These are phyloP conservation scores for Haplosporangium sp. DNA, from an alignment of 371 early-diverging fungal species.

Conservation along the genomic window DNA sequence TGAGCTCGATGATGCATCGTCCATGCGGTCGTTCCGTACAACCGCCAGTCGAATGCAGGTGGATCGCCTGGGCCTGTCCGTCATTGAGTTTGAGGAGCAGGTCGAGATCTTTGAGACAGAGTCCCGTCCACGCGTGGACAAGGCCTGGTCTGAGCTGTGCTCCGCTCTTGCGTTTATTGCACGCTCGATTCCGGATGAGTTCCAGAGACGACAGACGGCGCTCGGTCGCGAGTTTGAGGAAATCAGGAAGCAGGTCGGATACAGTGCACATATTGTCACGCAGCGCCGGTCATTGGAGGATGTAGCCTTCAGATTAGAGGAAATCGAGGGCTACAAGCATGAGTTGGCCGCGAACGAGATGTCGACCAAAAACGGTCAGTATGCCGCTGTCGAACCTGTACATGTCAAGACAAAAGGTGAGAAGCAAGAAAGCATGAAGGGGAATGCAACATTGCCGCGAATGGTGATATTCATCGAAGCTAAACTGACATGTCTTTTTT, in stretches of 20 bases:
- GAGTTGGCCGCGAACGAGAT: constrained; percentile 6
- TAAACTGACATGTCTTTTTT: neutral
- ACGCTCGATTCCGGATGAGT: constrained; percentile 40
- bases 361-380: constrained; percentile 17
- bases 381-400: neutral
- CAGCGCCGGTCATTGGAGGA: constrained; percentile 47
- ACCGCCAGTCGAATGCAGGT: constrained; percentile 44
- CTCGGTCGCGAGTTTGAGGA: constrained; percentile 44
- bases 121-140: constrained; percentile 43
- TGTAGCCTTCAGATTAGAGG: constrained; percentile 33
- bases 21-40: constrained; percentile 41
- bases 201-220: constrained; percentile 35
- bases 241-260: constrained; percentile 36
- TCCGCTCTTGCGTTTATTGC: constrained; percentile 34
- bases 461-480: no score
- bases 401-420: constrained; percentile 28
- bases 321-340: constrained; percentile 27
- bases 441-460: no score
- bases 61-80: constrained; percentile 38
- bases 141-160: constrained; percentile 49
- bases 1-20: constrained; percentile 36
- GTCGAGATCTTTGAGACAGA: constrained; percentile 51
- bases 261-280: constrained; percentile 48
- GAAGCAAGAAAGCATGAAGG: neutral
- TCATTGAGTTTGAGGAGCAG: constrained; percentile 49